phyloP scores from a whole-genome alignment of 2,329 filamentous ascomycete species.

The Arthrobotrys sphaeroides region DNA sequence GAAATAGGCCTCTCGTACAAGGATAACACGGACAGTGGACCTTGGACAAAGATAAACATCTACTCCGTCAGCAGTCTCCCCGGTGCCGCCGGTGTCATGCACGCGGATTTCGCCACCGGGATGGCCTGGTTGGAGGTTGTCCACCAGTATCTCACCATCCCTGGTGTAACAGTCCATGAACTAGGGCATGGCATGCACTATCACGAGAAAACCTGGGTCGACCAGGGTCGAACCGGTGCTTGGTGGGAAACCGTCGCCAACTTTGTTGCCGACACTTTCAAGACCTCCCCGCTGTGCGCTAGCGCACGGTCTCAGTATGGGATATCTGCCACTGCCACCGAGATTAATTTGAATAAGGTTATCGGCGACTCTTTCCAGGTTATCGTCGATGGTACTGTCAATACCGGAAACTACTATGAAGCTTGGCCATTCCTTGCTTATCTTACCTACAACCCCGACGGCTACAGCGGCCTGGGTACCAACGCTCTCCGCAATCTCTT shows the following conservation, averaged over 20 bases:
- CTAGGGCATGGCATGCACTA: conserved; percentile 66
- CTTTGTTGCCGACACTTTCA: conserved; percentile 65
- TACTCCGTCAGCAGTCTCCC: conserved; percentile 62
- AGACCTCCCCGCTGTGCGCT: conserved; percentile 64
- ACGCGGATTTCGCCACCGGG: conserved; percentile 62
- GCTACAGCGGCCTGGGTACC: conserved; percentile 62
- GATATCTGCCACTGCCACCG: conserved; percentile 60
- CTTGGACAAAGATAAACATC: conserved; percentile 65
- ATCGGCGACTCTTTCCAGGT: conserved; percentile 65
- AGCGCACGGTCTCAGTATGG: conserved; percentile 60
- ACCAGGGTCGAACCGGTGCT: conserved; percentile 64
- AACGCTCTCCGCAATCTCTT: conserved; percentile 63
- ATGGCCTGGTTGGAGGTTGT: conserved; percentile 64
- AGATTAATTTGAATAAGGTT: conserved; percentile 64
- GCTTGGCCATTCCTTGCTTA: conserved; percentile 67
- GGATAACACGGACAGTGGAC: conserved; percentile 58
- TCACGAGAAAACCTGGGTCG: conserved; percentile 58
- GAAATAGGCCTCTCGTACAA: conserved; percentile 57
- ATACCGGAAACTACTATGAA: conserved; percentile 66
- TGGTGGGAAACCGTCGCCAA: conserved; percentile 68
- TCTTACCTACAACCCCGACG: conserved; percentile 65
- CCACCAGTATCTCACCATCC: conserved; percentile 60
- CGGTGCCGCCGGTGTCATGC: conserved; percentile 63
- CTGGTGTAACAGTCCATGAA: conserved; percentile 65
- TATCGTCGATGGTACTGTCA: conserved; percentile 64